These are phyloP conservation scores for Globisporangium apiculatum DNA, from an alignment of 352 stramenopile genomes.

Conservation along the genomic window DNA sequence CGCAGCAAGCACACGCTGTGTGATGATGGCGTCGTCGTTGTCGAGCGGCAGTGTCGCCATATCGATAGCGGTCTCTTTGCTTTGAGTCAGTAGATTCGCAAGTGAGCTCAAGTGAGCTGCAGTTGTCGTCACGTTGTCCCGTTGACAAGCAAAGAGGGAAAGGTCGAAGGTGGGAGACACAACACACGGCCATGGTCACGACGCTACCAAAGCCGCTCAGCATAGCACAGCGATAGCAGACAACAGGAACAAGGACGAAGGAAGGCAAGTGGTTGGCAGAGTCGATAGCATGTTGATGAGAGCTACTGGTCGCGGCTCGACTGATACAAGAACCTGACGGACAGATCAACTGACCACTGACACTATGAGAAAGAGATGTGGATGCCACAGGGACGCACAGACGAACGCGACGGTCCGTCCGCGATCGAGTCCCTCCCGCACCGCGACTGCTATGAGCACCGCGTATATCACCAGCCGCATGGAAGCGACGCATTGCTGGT, in stretches of 20 bases:
- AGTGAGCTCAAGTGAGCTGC: too few species aligned
- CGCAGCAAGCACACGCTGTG: slow-evolving; percentile 16
- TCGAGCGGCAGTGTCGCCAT: background rate
- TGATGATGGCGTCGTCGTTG: background rate
- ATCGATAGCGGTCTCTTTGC: background rate
- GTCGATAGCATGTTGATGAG: background rate
- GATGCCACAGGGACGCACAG: slow-evolving; percentile 26
- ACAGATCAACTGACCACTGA: background rate
- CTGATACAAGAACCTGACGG: too few species aligned
- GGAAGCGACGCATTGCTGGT: slow-evolving; percentile 29
- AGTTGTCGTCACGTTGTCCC: background rate
- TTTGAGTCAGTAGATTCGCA: too few species aligned
- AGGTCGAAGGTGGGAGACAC: background rate
- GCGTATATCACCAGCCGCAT: slow-evolving; percentile 73
- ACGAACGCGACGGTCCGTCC: slow-evolving; percentile 8
- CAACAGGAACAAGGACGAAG: background rate
- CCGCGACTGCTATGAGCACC: slow-evolving; percentile 56
- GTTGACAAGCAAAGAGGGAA: background rate
- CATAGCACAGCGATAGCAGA: background rate
- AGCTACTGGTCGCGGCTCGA: too few species aligned
- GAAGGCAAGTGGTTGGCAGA: background rate
- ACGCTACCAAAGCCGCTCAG: too few species aligned
- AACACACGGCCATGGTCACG: background rate
- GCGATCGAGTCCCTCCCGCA: slow-evolving; percentile 28
- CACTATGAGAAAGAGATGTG: slow-evolving; percentile 14